Percentiles rank a stretch among this genome's conserved stretches.
phyloP scores from a whole-genome alignment of 129 eudicot species.

The Saussurea involucrata region DNA sequence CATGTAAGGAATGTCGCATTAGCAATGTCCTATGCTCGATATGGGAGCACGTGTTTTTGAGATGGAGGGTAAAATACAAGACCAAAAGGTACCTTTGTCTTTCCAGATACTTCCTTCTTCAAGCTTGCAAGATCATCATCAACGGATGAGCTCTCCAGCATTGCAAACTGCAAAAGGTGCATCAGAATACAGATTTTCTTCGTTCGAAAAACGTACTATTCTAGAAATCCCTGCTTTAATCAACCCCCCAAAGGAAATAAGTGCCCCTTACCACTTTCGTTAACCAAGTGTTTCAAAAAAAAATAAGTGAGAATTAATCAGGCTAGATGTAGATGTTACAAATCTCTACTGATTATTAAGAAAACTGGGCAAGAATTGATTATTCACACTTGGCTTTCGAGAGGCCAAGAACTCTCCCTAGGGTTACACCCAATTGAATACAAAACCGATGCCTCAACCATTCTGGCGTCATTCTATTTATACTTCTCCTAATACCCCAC shows the following conservation, averaged over 20 bases:
- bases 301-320: background rate
- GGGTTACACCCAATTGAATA: too few species aligned
- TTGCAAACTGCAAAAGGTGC: slow-evolving; percentile 63
- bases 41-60: background rate
- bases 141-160: slow-evolving; percentile 83
- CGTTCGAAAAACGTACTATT: background rate
- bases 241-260: too few species aligned
- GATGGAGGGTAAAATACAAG: background rate
- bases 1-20: background rate
- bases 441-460: too few species aligned
- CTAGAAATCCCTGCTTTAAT: background rate
- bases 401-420: too few species aligned
- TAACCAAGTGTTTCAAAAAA: background rate
- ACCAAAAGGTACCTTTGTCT: slow-evolving; percentile 57
- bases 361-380: too few species aligned
- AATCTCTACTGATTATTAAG: too few species aligned
- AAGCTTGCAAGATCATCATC: slow-evolving; percentile 92
- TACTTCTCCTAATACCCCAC: too few species aligned
- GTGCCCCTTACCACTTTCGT: background rate
- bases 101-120: slow-evolving; percentile 82
- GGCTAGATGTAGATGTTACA: background rate
- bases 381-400: too few species aligned
- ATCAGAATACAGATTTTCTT: background rate
- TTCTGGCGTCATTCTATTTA: too few species aligned
- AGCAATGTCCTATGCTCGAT: background rate